Conservation (phyloP, 148 eudicot genomes). For the Salicornia ramosissima region DNA sequence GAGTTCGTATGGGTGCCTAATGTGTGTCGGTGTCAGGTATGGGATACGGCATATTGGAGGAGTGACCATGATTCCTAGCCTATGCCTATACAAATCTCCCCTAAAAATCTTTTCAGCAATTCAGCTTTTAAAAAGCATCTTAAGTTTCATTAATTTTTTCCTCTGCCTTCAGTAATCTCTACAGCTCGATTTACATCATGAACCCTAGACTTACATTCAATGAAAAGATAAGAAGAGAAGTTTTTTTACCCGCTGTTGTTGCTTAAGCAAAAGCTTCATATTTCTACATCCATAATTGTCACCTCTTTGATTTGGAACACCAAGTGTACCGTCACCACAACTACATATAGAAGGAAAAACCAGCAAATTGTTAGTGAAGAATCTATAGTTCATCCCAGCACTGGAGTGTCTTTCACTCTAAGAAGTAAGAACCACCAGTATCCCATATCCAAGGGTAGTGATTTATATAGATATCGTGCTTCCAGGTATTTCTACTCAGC, state of each 20-base stretch:
- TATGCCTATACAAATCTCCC: not conserved
- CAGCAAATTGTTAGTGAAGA: not conserved
- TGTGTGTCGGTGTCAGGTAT: too few species aligned
- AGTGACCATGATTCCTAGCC: too few species aligned
- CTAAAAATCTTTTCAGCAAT: not conserved
- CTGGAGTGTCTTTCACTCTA: not conserved
- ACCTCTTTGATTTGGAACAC: constrained; percentile 87
- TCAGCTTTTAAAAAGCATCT: not conserved
- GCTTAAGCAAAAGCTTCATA: constrained; percentile 98
- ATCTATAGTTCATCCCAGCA: not conserved
- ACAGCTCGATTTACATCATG: not conserved
- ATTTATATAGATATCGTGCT: not conserved
- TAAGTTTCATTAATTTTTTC: not conserved
- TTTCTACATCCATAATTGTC: constrained; percentile 97
- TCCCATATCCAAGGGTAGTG: not conserved
- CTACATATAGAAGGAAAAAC: constrained; percentile 39
- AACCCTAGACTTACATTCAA: not conserved
- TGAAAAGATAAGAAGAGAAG: not conserved
- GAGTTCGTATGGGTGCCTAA: too few species aligned
- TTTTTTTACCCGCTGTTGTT: constrained; percentile 81
- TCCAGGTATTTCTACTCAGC: not conserved
- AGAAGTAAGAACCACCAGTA: not conserved
- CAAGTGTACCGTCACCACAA: constrained; percentile 97
- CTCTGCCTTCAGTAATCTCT: not conserved
- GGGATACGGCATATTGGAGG: too few species aligned